Base-by-base conservation (phyloP, 371 early-diverging fungal species). In the Entomophthora muscae region DNA sequence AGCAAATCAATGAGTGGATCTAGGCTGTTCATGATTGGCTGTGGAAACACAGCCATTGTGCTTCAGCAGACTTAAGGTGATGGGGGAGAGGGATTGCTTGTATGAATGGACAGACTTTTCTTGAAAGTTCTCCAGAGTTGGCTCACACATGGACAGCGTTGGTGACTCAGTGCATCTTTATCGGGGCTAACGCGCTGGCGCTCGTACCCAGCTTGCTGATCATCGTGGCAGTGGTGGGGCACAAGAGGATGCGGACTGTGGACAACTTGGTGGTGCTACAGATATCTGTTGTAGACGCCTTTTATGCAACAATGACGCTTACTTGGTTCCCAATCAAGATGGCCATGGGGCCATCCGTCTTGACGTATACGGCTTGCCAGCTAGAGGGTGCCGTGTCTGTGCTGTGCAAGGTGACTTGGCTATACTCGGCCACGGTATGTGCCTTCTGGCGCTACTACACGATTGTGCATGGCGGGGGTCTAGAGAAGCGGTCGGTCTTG, bases 401-500 rank as follows among this genome's bases (percentile, higher is more conserved):
- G 7, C 21, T 32, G 3, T 59, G 60, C 23, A 32, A 32, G 24
- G 24, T 59, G 12, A 59, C 60, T 23, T 59, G 60, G 60, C 23
- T 59, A 29, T 59, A 32, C 33, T 59, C 60, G 24, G 60, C 60
- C 10, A 32, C 42, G 5, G 31, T 59, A 32, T 59, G 60, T 59
- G 60, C 60, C 5, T 59, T 59, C 33, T 59, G 60, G 60, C 10
- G 60, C 3, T 59, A 59, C 24, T 26, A 59, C 17, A 59, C 17
- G 3, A 59, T 59, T n/a, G 60, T 59, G 3, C 31, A 32, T 22
- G 12, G 60, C 12, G 26, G 24, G 2, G 10, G n/a, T 13, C 17
- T 30, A 17, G 12, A 17, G 2, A 17, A 13, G 2, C 31, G 26
- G 24, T 12, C n/a, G 3, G 26, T 59, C 24, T 3, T 59, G 2